Percentiles rank a stretch among this genome's conserved stretches.
phyloP scores from a whole-genome alignment of 108 stramenopile genomes.

The Phaeodactylum tricornutum region DNA sequence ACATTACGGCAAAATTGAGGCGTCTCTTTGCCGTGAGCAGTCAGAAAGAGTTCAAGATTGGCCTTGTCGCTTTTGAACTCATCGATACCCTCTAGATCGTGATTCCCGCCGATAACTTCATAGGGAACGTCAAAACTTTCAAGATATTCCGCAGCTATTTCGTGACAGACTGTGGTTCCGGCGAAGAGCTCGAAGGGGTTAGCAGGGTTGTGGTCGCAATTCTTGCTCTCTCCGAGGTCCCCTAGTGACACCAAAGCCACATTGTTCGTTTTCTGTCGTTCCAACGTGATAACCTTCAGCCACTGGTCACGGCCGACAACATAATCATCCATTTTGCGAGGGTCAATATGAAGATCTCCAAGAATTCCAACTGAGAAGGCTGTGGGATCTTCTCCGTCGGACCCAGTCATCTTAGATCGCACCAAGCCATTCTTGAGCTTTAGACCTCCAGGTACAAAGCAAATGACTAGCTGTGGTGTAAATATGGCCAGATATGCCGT shows the following conservation, averaged over 20 bases:
- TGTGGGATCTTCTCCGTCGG: slow-evolving; percentile 20
- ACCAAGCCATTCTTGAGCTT: slow-evolving; percentile 4
- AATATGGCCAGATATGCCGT: too few relatives aligned
- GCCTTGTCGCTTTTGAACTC: slow-evolving; percentile 85
- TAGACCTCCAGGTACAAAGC: too few relatives aligned
- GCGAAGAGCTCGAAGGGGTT: too few relatives aligned
- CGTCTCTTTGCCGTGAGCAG: slow-evolving; percentile 46
- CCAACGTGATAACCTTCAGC: neutral
- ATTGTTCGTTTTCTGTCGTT: too few relatives aligned
- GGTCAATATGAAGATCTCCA: slow-evolving; percentile 75
- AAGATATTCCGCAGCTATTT: slow-evolving; percentile 21
- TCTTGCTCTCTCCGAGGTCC: slow-evolving; percentile 34
- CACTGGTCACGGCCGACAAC: neutral
- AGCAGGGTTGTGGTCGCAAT: slow-evolving; percentile 7
- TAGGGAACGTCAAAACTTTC: slow-evolving; percentile 29
- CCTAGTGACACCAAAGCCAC: slow-evolving; percentile 36
- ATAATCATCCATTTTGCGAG: slow-evolving; percentile 63
- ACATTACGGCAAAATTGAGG: slow-evolving; percentile 73
- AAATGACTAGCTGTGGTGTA: too few relatives aligned
- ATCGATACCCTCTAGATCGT: slow-evolving; percentile 89
- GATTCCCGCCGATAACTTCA: slow-evolving; percentile 31
- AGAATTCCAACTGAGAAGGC: slow-evolving; percentile 53
- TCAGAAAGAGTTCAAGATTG: slow-evolving; percentile 67
- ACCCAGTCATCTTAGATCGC: slow-evolving; percentile 26
- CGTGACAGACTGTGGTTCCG: slow-evolving; percentile 29